Evolutionary conservation across 805 yeast species (phyloP), one percentile per base, ranked within the genome.

Genomic region (Candida arabinofermentans): DNA sequence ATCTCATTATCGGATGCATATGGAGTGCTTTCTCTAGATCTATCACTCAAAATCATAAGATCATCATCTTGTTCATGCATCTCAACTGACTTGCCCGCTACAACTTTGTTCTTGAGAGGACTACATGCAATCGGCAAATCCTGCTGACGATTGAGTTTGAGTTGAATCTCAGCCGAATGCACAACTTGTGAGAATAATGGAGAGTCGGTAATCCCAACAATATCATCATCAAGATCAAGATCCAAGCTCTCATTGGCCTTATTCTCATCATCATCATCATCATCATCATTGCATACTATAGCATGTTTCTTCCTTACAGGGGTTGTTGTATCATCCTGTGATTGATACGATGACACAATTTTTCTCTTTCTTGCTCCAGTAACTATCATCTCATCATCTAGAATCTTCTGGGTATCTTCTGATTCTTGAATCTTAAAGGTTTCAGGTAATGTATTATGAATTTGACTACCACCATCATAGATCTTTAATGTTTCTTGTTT

Each of bases 1-100:
- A n/a, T n/a, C 36, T 69, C 75, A 22, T 66, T 69, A 21, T 69
- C 72, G 2, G 51, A 37, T n/a, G 37, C 31, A n/a, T 22, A 19
- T 18, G 37, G 40, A 2, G 51, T 41, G 4, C 51, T 42, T 12
- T 42, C 47, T 23, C 65, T 60, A 39, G 71, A 59, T 40, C 62
- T 45, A 44, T 35, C 52, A 39, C 37, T 52, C 47, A 39, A 43
- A 40, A 8, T n/a, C n/a, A n/a, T n/a, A n/a, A n/a, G n/a, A n/a
- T n/a, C n/a, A n/a, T n/a, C n/a, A n/a, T 12, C 18, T 10, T 9
- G 4, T 29, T 14, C 17, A n/a, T 16, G 13, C 14, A 5, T 5
- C 10, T 34, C 17, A n/a, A n/a, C 21, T 33, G 33, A n/a, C 8
- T 5, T 18, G 22, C 4, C 4, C 8, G 5, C 22, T 29, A 17